Conservation (phyloP, 129 eudicot species). For the Artemisia annua region DNA sequence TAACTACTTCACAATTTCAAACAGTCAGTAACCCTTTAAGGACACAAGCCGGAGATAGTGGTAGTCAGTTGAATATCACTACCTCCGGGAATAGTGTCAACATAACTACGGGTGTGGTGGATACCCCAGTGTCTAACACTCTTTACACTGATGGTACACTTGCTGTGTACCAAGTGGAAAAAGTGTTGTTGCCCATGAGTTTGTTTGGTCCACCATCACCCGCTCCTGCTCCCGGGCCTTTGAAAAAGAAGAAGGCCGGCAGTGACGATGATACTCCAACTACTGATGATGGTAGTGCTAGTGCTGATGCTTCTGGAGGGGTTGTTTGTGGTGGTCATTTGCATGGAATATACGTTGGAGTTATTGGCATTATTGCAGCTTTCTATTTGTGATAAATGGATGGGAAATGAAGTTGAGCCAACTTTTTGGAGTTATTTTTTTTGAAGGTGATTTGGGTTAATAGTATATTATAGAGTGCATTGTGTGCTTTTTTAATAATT, state of each 20-base stretch:
- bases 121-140: conserved; percentile 59
- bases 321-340: conserved; percentile 17
- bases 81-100: conserved; percentile 81
- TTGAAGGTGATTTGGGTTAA: conserved; percentile 8
- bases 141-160: conserved; percentile 62
- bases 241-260: conserved; percentile 51
- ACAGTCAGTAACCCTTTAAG: conserved; percentile 82
- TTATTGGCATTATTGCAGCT: conserved; percentile 17
- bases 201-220: conserved; percentile 56
- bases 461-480: conserved; percentile 4
- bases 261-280: conserved; percentile 37
- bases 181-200: conserved; percentile 68
- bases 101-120: conserved; percentile 62
- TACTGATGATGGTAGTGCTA: conserved; percentile 12
- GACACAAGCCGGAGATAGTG: conserved; percentile 79
- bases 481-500: conserved; percentile 13
- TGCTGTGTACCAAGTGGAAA: conserved; percentile 81
- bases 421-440: neutral
- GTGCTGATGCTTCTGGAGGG: conserved; percentile 48
- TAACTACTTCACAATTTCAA: conserved; percentile 63
- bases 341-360: conserved; percentile 30
- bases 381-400: conserved; percentile 30
- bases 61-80: conserved; percentile 57
- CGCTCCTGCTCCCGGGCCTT: conserved; percentile 54
- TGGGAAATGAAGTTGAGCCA: neutral